Evolutionary conservation across 2,329 filamentous ascomycete species (phyloP).

Genomic region (Sclerotinia glacialis): DNA sequence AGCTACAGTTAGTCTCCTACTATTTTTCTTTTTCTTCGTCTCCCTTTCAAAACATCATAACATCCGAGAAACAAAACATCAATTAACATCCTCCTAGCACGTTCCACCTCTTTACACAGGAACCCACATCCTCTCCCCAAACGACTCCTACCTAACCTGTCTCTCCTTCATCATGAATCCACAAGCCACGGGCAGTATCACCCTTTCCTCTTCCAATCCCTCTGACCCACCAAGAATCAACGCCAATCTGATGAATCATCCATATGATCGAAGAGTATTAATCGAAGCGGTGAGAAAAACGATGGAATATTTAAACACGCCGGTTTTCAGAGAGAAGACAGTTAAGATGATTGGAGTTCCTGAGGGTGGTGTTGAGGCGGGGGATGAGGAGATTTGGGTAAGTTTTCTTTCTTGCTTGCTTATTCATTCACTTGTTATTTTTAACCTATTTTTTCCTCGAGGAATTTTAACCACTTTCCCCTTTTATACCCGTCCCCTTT

Average conservation of each 20-base stretch:
- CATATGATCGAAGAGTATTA: constrained; percentile 51
- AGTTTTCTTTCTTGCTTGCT: background rate
- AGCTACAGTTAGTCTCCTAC: background rate
- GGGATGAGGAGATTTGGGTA: constrained; percentile 14
- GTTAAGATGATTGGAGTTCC: constrained; percentile 15
- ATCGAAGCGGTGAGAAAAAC: constrained; percentile 44
- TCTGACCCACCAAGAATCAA: constrained; percentile 60
- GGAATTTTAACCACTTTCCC: no score
- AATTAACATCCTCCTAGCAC: constrained; percentile 23
- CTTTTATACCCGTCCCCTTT: no score
- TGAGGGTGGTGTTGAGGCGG: background rate
- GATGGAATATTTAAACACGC: background rate
- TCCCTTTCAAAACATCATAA: no score
- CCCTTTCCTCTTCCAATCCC: constrained; percentile 59
- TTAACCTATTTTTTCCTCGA: no score
- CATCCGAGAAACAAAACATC: no score
- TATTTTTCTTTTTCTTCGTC: no score
- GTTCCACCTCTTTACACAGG: constrained; percentile 40
- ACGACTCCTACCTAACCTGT: constrained; percentile 46
- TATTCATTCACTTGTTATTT: background rate
- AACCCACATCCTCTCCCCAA: constrained; percentile 37
- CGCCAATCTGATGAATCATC: constrained; percentile 57
- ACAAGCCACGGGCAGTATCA: constrained; percentile 59
- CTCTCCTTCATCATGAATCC: constrained; percentile 52
- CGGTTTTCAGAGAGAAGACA: constrained; percentile 2